Conservation (phyloP, 768 basidiomycete genomes). For the Rhizopogon salebrosus region DNA sequence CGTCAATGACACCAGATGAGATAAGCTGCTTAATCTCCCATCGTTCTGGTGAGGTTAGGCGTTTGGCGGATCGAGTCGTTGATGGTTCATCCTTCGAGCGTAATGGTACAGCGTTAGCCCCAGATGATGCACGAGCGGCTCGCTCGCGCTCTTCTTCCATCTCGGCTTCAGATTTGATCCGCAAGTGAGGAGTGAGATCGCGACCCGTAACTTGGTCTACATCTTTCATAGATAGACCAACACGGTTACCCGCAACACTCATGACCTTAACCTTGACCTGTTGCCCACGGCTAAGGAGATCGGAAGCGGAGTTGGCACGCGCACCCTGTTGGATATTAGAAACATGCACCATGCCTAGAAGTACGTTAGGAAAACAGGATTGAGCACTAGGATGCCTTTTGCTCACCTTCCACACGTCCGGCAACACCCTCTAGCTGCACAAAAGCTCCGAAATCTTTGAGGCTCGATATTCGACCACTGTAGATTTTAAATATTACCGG, state of each 20-base stretch:
- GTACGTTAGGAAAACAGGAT: constrained; percentile 3
- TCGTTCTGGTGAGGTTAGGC: constrained; percentile 92
- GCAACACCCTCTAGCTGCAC: constrained; percentile 82
- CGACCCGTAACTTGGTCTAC: constrained; percentile 88
- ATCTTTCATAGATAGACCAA: constrained; percentile 95
- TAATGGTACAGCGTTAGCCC: constrained; percentile 85
- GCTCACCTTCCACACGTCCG: constrained; percentile 85
- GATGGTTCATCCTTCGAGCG: constrained; percentile 44
- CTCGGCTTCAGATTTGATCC: constrained; percentile 92
- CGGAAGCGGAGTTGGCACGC: constrained; percentile 81
- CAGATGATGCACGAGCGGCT: constrained; percentile 63
- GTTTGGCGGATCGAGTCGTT: constrained; percentile 72
- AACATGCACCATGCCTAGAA: constrained; percentile 92
- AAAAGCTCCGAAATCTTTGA: constrained; percentile 97
- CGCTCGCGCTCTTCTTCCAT: constrained; percentile 72
- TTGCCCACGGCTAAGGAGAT: constrained; percentile 82
- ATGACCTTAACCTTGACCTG: constrained; percentile 94
- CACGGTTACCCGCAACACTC: constrained; percentile 77
- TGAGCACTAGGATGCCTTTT: background rate
- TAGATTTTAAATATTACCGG: constrained; percentile 96
- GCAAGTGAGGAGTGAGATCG: constrained; percentile 91
- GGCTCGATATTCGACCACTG: constrained; percentile 72
- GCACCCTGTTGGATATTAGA: constrained; percentile 85
- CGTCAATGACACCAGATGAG: constrained; percentile 86
- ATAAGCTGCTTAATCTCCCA: constrained; percentile 99